Base-by-base conservation (phyloP, 2,329 filamentous ascomycete genomes). In the Epichloe bromicola region DNA sequence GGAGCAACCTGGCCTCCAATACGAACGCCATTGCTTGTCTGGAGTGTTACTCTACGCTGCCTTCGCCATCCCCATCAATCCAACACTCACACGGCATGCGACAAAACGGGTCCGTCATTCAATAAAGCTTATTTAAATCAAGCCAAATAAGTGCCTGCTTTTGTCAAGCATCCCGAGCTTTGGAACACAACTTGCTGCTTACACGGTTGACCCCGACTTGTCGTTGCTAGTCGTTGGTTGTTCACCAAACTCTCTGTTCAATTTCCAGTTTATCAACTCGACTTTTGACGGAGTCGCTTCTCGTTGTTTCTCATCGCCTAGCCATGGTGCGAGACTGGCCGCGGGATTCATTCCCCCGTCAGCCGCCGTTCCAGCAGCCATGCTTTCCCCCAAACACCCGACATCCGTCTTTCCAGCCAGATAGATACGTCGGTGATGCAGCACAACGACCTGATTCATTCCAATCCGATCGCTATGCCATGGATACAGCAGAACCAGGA, bases 301-400 rank as follows among this genome's bases (percentile, higher is more conserved):
- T 38, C 43, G n/a, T 51, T 26, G 36, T 23, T 37, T 26, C 45
- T 34, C 17, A 4, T 51, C 23, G 23, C 26, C 30, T 20, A 51
- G 48, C 41, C 54, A 74, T 74, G 70, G 71, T 71, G 47, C 68
- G 66, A 56, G 63, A 69, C 52, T 68, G 62, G 60, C 52, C 63
- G 44, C 65, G 70, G 63, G 68, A 70, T 33, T 55, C 63, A 20
- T 67, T 66, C 58, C 62, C 70, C 70, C 62, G 63, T 46, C 65
- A 65, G 30, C 61, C 62, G 54, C 59, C 57, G 30, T 62, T 60
- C 48, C 57, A 56, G 37, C 55, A 55, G 50, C 55, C 57, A 48
- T 60, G 57, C 49, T 58, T 58, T 45, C 48, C 56, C 50, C 50
- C 51, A 15, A 33, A 47, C n/a, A 15, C 53, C 61, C 67, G 68